Evolutionary conservation across 768 basidiomycete genomes (phyloP).

Genomic region (Serendipita sp.): DNA sequence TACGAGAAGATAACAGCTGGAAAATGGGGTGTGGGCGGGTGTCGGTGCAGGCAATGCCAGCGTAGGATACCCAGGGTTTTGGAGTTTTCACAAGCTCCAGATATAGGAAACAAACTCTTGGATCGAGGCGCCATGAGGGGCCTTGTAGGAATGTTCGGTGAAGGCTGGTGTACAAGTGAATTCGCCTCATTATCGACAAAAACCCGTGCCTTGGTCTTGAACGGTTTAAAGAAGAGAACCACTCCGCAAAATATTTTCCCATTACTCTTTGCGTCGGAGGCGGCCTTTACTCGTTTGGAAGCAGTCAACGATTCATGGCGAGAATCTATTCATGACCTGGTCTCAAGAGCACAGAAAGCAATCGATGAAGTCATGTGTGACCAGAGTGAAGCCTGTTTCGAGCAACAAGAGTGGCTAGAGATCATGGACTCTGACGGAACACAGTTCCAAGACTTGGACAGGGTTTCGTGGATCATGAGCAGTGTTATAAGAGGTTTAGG

Average conservation of each 20-base stretch:
- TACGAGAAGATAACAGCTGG: conserved; percentile 61
- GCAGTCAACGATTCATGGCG: conserved; percentile 45
- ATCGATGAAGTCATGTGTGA: conserved; percentile 47
- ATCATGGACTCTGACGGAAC: conserved; percentile 61
- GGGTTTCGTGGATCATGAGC: conserved; percentile 62
- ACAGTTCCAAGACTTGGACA: conserved; percentile 61
- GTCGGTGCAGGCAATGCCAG: conserved; percentile 71
- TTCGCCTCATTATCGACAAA: conserved; percentile 56
- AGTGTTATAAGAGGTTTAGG: conserved; percentile 44
- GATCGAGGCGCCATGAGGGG: conserved; percentile 59
- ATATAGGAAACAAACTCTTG: conserved; percentile 58
- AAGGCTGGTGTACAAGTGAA: conserved; percentile 75
- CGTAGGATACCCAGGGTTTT: conserved; percentile 68
- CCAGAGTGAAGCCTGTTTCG: conserved; percentile 50
- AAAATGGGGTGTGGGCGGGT: conserved; percentile 72
- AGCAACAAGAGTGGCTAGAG: conserved; percentile 52
- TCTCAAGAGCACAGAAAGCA: conserved; percentile 41
- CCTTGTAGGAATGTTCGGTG: conserved; percentile 71
- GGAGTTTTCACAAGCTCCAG: conserved; percentile 60
- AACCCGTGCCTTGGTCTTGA: conserved; percentile 51
- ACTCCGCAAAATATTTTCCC: conserved; percentile 52
- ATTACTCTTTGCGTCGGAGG: conserved; percentile 50
- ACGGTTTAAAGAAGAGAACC: conserved; percentile 55
- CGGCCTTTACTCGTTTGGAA: conserved; percentile 27
- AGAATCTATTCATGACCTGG: conserved; percentile 50